These are phyloP conservation scores for Lipomyces spencermartinsiae DNA, from an alignment of 805 yeast genomes.

Conservation along the genomic window DNA sequence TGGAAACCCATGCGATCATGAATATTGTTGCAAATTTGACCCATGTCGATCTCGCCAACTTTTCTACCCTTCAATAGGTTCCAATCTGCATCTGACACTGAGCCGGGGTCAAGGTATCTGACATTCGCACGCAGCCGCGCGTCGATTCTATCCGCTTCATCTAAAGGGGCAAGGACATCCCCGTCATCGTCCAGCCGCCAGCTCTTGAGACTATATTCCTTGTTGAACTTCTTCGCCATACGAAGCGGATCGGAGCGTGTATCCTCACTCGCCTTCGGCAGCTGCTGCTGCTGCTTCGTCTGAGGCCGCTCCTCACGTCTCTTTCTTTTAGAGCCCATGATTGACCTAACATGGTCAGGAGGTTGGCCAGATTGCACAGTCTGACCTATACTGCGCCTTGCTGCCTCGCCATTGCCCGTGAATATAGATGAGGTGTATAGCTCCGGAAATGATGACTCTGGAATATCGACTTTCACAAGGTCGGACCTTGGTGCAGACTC, in stretches of 20 bases:
- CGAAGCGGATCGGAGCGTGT: background rate
- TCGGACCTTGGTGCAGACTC: background rate
- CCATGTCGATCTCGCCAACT: background rate
- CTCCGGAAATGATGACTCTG: conserved; percentile 20
- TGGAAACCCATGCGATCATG: conserved; percentile 1
- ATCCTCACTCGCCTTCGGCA: background rate
- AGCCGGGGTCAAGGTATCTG: background rate
- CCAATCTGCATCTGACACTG: background rate
- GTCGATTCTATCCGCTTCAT: background rate
- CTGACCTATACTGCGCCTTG: background rate
- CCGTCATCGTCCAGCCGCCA: conserved; percentile 2
- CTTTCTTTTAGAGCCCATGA: background rate
- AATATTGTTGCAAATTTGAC: background rate
- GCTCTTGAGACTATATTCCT: conserved; percentile 5
- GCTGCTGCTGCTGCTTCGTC: background rate
- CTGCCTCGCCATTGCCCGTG: conserved; percentile 6
- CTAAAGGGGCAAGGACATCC: background rate
- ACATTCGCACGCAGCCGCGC: background rate
- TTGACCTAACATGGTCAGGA: background rate
- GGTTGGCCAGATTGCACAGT: background rate
- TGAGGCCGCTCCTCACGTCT: background rate
- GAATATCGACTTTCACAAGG: conserved; percentile 13
- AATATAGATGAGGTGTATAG: conserved; percentile 14
- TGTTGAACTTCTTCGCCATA: conserved; percentile 5
- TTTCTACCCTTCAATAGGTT: conserved; percentile 1